A percentile compares a stretch with the other conserved stretches of the same genome.
Evolutionary conservation across 2,329 filamentous ascomycete genomes (phyloP).

Genomic region (Cordyceps sp.): DNA sequence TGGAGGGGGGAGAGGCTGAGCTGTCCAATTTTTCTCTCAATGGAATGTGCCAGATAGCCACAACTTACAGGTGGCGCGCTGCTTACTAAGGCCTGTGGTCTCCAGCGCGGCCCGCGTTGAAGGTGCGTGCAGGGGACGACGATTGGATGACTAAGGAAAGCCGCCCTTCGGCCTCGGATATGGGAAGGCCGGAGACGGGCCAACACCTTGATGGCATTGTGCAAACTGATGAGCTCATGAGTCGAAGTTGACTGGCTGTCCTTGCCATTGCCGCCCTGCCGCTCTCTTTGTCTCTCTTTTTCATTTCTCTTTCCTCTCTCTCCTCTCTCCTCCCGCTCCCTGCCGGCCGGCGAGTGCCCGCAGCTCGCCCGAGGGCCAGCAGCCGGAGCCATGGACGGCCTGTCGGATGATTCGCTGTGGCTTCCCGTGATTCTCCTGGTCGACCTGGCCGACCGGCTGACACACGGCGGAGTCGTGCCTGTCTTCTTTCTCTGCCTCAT

Average conservation of each 20-base stretch:
- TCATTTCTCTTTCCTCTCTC: too few relatives aligned
- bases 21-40: too few relatives aligned
- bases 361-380: neutral
- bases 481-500: neutral
- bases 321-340: neutral
- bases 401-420: slow-evolving; percentile 10
- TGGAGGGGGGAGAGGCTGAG: too few relatives aligned
- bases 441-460: slow-evolving; percentile 7
- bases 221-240: neutral
- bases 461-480: neutral
- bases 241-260: neutral
- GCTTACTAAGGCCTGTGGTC: too few relatives aligned
- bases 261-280: neutral
- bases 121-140: too few relatives aligned
- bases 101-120: too few relatives aligned
- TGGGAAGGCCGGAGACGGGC: neutral
- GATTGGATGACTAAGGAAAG: too few relatives aligned
- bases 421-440: slow-evolving; percentile 5
- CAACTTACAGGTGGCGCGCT: too few relatives aligned
- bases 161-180: too few relatives aligned
- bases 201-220: neutral
- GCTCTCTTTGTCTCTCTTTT: neutral
- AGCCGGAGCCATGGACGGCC: slow-evolving; percentile 9
- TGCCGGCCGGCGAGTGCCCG: neutral
- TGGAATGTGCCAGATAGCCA: too few relatives aligned